Percentiles rank a stretch among this genome's conserved stretches.
These are phyloP conservation scores for Mortierella alpina DNA, from an alignment of 192 early-diverging fungal genomes.

Conservation along the genomic window DNA sequence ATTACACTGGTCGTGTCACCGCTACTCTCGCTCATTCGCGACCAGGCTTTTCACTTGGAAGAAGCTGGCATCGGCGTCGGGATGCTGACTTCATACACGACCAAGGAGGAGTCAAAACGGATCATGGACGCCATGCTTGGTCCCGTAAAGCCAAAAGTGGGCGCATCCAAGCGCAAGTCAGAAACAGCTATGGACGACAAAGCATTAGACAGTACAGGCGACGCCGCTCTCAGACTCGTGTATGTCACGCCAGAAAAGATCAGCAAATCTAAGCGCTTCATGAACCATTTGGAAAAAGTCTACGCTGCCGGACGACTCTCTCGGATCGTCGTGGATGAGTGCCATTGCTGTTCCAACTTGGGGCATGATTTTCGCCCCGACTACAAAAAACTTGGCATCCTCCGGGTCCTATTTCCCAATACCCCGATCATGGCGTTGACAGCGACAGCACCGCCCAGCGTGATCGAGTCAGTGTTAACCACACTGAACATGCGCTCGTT, in stretches of 20 bases:
- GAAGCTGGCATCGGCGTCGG: conserved; percentile 50
- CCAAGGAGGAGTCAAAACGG: conserved; percentile 59
- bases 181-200: not conserved
- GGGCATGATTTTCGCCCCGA: conserved; percentile 95
- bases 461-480: conserved; percentile 37
- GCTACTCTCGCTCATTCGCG: conserved; percentile 93
- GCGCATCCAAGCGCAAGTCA: conserved; percentile 21
- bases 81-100: conserved; percentile 42
- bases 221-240: conserved; percentile 65
- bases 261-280: conserved; percentile 73
- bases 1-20: conserved; percentile 93
- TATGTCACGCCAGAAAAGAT: conserved; percentile 94
- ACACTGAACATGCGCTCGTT: conserved; percentile 35
- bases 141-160: conserved; percentile 32
- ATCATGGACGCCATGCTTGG: conserved; percentile 70
- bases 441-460: conserved; percentile 75
- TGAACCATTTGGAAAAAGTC: conserved; percentile 66
- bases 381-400: conserved; percentile 48
- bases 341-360: conserved; percentile 94
- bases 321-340: conserved; percentile 96
- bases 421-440: conserved; percentile 94
- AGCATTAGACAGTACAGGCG: not conserved
- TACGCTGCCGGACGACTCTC: conserved; percentile 71
- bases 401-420: conserved; percentile 67
- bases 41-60: conserved; percentile 87